Evolutionary conservation across 345 rosid species (phyloP), one percentile per base, ranked within the genome.

Genomic region (Rhodomyrtus tomentosa): DNA sequence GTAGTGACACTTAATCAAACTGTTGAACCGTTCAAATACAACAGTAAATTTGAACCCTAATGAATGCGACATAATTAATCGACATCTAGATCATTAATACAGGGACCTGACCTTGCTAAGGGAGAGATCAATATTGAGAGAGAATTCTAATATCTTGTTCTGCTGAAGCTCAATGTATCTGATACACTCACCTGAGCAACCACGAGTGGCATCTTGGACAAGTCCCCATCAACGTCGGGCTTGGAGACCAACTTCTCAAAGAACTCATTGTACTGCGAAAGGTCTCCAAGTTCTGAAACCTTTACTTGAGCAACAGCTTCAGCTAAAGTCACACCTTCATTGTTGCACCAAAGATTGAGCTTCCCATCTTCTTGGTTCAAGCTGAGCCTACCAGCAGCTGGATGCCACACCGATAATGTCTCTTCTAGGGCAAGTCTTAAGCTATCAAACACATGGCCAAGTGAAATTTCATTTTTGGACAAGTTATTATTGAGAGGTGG

Each of bases 321-420:
- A 53, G 86, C 91, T 50, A 94, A 83, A 76, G 91, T 82, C 55
- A 90, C 93, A 59, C 95, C 95, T 11, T 83, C 82, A 81, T 89
- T 89, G 88, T 91, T 94, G 90, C 94, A 93, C 87, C 90, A 87
- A 25, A 94, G 89, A 73, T 92, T 88, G 56, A 94, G 92, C 88
- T 89, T 92, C 55, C 90, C 87, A 81, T 92, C 86, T 85, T 84
- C 73, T n/a, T 87, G 89, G 40, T 89, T 89, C 90, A 89, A 74
- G 83, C 81, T 54, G 83, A 93, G 83, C 84, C 96, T 91, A 24
- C 93, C 95, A 2, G 96, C 94, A 24, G 94, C 94, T 0, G 93
- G 93, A 87, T 89, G 90, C 96, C 95, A 94, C 21, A 51, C 27
- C 25, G 90, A 88, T 81, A 94, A 29, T 54, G 94, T 92, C 87